Conservation (phyloP, 495 filamentous ascomycete species). For the Sordaria brevicollis region DNA sequence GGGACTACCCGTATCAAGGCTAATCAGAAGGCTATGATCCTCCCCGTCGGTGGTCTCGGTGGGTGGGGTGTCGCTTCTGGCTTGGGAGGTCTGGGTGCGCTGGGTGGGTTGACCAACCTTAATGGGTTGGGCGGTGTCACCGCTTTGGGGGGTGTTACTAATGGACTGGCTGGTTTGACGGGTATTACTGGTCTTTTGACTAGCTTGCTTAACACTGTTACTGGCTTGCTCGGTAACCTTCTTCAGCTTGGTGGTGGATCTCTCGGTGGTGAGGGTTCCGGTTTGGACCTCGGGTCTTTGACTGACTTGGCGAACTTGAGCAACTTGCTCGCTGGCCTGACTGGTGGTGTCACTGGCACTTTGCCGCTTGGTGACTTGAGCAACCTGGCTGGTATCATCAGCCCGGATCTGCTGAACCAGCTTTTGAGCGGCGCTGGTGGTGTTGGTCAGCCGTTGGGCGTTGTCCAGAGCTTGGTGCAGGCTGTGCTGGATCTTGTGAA, state of each 20-base stretch:
- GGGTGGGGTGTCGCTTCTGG: not conserved
- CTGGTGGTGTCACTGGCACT: not conserved
- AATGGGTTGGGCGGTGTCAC: not conserved
- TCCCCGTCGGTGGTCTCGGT: not conserved
- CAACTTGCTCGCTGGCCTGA: not conserved
- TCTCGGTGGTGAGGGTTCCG: not conserved
- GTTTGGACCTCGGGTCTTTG: not conserved
- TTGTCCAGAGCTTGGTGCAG: not conserved
- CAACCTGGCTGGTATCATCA: not conserved
- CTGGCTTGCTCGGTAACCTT: not conserved
- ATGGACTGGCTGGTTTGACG: not conserved
- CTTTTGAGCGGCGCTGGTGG: not conserved
- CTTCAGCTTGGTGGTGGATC: not conserved
- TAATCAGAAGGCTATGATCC: not conserved
- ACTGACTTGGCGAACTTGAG: not conserved
- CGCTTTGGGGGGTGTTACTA: not conserved
- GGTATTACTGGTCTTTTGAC: not conserved
- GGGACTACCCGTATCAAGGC: not conserved
- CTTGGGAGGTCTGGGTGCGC: not conserved
- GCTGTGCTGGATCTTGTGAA: not conserved
- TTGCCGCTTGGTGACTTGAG: not conserved
- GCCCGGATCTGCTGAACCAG: not conserved
- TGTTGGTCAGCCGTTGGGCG: not conserved
- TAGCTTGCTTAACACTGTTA: not conserved
- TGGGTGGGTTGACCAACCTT: not conserved